Conservation (phyloP, 2,329 filamentous ascomycete species). For the Cadophora gregata region DNA sequence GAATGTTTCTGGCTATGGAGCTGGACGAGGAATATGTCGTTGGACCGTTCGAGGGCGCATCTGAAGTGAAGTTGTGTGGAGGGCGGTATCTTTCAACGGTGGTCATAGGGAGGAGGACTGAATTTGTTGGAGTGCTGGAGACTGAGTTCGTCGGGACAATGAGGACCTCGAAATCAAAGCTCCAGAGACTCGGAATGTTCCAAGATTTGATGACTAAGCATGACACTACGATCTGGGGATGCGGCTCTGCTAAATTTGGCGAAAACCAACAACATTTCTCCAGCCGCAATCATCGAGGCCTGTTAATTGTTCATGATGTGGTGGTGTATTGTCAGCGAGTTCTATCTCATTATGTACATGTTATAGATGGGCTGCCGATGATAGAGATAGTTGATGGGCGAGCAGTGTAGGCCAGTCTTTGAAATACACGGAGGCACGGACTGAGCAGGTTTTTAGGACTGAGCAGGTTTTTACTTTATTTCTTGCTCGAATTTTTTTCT, state of each 20-base stretch:
- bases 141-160: neutral
- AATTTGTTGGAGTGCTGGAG: constrained; percentile 20
- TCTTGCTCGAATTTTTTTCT: no score
- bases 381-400: no score
- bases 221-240: neutral
- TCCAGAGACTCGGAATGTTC: neutral
- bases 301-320: no score
- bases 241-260: neutral
- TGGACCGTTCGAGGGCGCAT: constrained; percentile 41
- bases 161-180: neutral
- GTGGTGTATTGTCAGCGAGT: no score
- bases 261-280: neutral
- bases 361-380: no score
- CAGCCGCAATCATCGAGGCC: neutral
- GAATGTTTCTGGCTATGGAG: constrained; percentile 58
- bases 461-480: no score
- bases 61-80: constrained; percentile 35
- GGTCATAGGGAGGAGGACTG: constrained; percentile 53
- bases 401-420: no score
- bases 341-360: no score
- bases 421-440: no score
- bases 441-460: no score
- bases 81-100: constrained; percentile 63
- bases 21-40: constrained; percentile 53
- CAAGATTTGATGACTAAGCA: constrained; percentile 9